A percentile compares a stretch with the other conserved stretches of the same genome.
Evolutionary conservation across 345 rosid species (phyloP).

Genomic region (Noccaea bulbosa): DNA sequence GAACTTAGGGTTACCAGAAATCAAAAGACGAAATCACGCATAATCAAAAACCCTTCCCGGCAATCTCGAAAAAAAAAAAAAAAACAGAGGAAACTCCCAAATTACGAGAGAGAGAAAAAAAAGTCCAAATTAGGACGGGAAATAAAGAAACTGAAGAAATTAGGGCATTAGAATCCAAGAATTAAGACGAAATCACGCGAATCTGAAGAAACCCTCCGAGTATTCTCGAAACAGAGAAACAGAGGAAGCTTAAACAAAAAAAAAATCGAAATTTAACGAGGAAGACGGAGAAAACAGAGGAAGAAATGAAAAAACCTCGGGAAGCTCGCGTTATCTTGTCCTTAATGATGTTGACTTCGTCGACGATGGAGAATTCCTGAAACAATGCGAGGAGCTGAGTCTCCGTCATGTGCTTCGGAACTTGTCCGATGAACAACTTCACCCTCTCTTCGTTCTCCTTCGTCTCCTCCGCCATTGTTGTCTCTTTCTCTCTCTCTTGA

Average conservation of each 20-base stretch:
- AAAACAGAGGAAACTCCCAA: conserved; percentile 12
- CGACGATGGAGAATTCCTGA: conserved; percentile 74
- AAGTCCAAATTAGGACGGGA: not conserved
- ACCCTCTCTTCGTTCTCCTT: conserved; percentile 75
- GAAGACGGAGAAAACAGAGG: conserved; percentile 26
- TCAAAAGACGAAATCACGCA: not conserved
- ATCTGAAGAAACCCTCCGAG: not conserved
- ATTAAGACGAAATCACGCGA: not conserved
- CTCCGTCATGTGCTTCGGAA: conserved; percentile 92
- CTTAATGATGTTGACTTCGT: conserved; percentile 97
- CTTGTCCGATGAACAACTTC: conserved; percentile 97
- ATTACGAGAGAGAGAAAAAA: not conserved
- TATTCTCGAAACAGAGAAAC: not conserved
- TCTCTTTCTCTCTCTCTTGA: conserved; percentile 40
- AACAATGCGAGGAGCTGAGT: conserved; percentile 84
- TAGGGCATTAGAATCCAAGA: conserved; percentile 7
- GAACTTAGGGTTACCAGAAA: conserved; percentile 53
- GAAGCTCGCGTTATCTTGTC: conserved; percentile 87
- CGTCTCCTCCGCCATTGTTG: conserved; percentile 69
- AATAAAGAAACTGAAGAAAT: conserved; percentile 12
- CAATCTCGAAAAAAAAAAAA: not conserved
- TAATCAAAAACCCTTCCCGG: not conserved
- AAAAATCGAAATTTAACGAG: conserved; percentile 3
- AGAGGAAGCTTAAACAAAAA: conserved; percentile 4
- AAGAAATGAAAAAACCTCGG: conserved; percentile 56